Base-by-base conservation (phyloP, 2,329 filamentous ascomycete species). In the Aspergillus phoenicis region DNA sequence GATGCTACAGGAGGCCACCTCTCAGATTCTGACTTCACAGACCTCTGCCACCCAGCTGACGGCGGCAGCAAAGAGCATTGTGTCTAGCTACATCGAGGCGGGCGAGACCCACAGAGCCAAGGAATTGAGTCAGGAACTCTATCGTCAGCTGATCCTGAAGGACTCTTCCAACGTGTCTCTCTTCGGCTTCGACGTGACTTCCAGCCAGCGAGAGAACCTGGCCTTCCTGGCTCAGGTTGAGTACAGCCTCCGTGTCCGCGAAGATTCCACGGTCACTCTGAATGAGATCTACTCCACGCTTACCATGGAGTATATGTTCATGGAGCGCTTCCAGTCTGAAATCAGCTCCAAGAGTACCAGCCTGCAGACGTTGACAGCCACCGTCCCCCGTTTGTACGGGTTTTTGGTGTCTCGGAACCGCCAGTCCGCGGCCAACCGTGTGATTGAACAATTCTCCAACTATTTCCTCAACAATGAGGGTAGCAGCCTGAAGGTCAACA, bases 211-310 rank as follows among this genome's bases (percentile, higher is more conserved):
- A 13, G 70, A 74, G 28, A 73, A 68, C 49, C 70, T 78, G 11
- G 74, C 79, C 8, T 83, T 82, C 73, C 67, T 83, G 10, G 80
- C 80, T 11, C 77, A 81, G 54, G 68, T 82, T 5, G 78, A 82
- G 66, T 77, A 81, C 61, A 75, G 68, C 51, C 69, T 79, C 15
- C 71, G 68, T 15, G 57, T 58, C 11, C 53, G 53, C 10, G 53
- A 56, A n/a, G 30, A 62, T 33, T 38, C 61, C 10, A 70, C 68
- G 4, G 60, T 70, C 53, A 76, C 76, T 1, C 61, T 81, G 22
- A 78, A 76, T 24, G 79, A 81, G 52, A 77, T 78, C 49, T 75
- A 81, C 60, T 75, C 80, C 2, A 71, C 78, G 45, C 69, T 82
- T 45, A 77, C 78, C 22, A 78, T 80, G 0, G 76, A 82, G 61